These are phyloP conservation scores for Spathaspora passalidarum DNA, from an alignment of 805 yeast species.

Conservation along the genomic window DNA sequence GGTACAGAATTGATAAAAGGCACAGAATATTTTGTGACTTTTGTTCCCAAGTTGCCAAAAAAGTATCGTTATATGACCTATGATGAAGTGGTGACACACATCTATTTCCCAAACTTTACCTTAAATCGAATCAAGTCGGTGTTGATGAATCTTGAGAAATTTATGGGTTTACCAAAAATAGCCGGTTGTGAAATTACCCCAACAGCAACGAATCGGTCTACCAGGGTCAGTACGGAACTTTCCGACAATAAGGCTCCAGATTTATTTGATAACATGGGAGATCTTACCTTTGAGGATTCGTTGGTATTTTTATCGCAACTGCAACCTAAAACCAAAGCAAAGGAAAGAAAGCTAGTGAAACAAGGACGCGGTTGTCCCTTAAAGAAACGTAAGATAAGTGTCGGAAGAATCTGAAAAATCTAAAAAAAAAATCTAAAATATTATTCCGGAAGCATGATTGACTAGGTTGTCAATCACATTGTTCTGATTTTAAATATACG, in stretches of 20 bases:
- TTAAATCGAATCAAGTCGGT: conserved; percentile 1
- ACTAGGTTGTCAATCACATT: not conserved
- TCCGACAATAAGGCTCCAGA: not conserved
- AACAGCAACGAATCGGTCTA: not conserved
- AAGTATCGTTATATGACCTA: conserved; percentile 13
- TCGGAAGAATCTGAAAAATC: not conserved
- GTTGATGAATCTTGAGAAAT: conserved; percentile 7
- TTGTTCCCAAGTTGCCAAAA: conserved; percentile 12
- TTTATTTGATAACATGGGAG: conserved; percentile 7
- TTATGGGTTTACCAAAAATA: not conserved
- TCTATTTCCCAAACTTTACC: conserved; percentile 10
- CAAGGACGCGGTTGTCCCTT: not conserved
- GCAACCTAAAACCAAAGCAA: conserved; percentile 3
- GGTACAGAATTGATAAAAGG: conserved; percentile 2
- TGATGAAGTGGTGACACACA: not conserved
- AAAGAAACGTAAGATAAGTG: not conserved
- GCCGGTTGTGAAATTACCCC: not conserved
- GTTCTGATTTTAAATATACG: not conserved
- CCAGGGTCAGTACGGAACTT: not conserved
- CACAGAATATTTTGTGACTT: conserved; percentile 7
- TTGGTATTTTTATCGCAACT: conserved; percentile 15
- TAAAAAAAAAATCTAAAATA: no score
- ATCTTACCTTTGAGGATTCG: conserved; percentile 15
- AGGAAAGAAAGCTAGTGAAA: not conserved
- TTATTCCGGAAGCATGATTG: no score